Base-by-base conservation (phyloP, 345 rosid genomes). In the Mallotus nudiflorus region DNA sequence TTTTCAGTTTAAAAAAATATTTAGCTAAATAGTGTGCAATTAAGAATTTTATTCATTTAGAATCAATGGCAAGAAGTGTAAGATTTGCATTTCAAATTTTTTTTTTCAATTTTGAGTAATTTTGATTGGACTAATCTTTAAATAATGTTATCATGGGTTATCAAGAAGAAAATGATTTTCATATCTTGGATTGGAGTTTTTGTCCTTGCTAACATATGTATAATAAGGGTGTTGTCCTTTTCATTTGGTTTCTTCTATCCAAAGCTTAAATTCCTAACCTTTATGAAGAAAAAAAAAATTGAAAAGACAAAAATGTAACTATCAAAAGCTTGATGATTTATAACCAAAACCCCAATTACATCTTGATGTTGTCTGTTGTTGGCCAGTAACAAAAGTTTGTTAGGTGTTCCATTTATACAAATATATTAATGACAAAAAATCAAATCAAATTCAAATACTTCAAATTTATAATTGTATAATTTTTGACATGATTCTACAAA, bases 301-400 rank as follows among this genome's bases (percentile, higher is more conserved):
- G 14, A 31, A 28, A 67, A 27, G 53, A 24, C 52, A 57, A 33
- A 62, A 18, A 25, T 9, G 65, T n/a, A 18, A 0, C 56, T 29
- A 69, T 71, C 65, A 44, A 44, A 44, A 44, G 19, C 15, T 46
- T 29, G 37, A 60, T 53, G 73, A 66, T 69, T 28, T 14, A 33
- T 11, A 29, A 28, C 14, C 25, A 10, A 54, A 53, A 37, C 31
- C 22, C 46, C n/a, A n/a, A n/a, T 0, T 13, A 4, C 28, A 11
- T 29, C 44, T 35, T 18, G 59, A 29, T 29, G 50, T 35, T 58
- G 9, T 56, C 37, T 42, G 51, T 5, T 3, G 55, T 22, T 40
- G 77, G 58, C 69, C 31, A 57, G 70, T 35, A 71, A 45, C 7
- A 10, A 51, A 71, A 67, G 22, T 58, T 72, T 2, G 77, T 27